These are phyloP conservation scores for Psilocybe tampanensis DNA, from an alignment of 768 basidiomycete genomes.

Conservation along the genomic window DNA sequence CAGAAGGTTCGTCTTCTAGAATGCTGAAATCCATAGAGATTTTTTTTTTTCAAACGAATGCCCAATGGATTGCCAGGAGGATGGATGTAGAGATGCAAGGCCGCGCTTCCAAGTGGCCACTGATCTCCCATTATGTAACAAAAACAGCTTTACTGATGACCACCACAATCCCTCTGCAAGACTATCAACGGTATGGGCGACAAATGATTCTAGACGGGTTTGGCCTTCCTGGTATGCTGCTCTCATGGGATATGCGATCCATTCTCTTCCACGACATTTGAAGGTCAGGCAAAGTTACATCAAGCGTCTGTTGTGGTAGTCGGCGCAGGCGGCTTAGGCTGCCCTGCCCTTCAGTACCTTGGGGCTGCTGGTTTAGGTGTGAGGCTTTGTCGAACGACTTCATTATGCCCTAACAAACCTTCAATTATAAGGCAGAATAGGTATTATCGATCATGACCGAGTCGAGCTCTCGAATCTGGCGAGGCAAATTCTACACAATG, in stretches of 20 bases:
- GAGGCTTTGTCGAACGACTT: conserved; percentile 19
- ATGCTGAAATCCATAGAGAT: conserved; percentile 3
- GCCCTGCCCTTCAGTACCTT: conserved; percentile 93
- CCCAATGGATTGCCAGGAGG: too few species aligned
- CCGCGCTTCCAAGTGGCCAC: too few species aligned
- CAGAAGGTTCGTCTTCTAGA: conserved; percentile 21
- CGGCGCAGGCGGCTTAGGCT: conserved; percentile 95
- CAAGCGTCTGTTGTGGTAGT: conserved; percentile 80
- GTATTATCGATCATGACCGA: conserved; percentile 85
- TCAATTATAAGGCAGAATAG: conserved; percentile 64
- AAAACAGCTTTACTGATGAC: conserved; percentile 7
- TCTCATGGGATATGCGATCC: background rate
- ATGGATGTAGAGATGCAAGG: too few species aligned
- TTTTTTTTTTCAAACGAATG: too few species aligned
- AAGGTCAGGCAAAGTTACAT: conserved; percentile 86
- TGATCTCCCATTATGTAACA: conserved; percentile 17
- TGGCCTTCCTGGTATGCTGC: conserved; percentile 71
- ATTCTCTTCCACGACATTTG: conserved; percentile 4
- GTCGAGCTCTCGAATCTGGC: conserved; percentile 92
- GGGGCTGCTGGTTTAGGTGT: conserved; percentile 90
- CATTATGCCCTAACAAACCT: background rate
- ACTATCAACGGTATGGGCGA: conserved; percentile 91
- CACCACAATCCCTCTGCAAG: conserved; percentile 48
- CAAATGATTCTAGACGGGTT: conserved; percentile 95
- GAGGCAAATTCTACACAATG: conserved; percentile 88